Percentiles rank a stretch among this genome's conserved stretches.
Evolutionary conservation across 2,329 filamentous ascomycete genomes (phyloP).

Genomic region (Atkinsonella hypoxylon): DNA sequence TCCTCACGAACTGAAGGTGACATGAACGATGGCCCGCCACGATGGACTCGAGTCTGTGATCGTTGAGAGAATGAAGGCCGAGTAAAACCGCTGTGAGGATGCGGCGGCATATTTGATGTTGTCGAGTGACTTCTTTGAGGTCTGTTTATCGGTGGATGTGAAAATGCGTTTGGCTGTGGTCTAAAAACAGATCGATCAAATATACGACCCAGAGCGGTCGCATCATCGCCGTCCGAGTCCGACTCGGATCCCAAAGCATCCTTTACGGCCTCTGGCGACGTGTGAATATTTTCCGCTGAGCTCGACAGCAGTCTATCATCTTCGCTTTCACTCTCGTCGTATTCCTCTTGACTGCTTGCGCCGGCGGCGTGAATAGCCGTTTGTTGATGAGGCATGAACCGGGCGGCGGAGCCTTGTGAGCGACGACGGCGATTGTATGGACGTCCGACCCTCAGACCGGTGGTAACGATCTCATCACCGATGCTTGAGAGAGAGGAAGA

Average conservation of each 20-base stretch:
- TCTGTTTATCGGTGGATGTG: constrained; percentile 56
- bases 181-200: constrained; percentile 52
- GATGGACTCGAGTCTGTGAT: constrained; percentile 34
- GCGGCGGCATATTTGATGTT: constrained; percentile 34
- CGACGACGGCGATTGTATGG: constrained; percentile 51
- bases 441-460: constrained; percentile 65
- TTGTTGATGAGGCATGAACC: constrained; percentile 26
- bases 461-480: constrained; percentile 81
- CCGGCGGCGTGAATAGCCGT: constrained; percentile 30
- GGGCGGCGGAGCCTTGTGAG: constrained; percentile 18
- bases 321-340: constrained; percentile 86
- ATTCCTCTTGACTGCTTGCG: constrained; percentile 82
- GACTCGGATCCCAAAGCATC: constrained; percentile 36
- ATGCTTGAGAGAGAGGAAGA: constrained; percentile 84
- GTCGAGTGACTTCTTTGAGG: constrained; percentile 38
- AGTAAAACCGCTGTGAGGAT: constrained; percentile 37
- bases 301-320: constrained; percentile 57
- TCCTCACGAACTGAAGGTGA: constrained; percentile 70
- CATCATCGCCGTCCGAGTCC: constrained; percentile 57
- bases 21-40: constrained; percentile 47
- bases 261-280: constrained; percentile 23
- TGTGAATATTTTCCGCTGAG: constrained; percentile 40
- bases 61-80: constrained; percentile 37
- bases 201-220: constrained; percentile 61
- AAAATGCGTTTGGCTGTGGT: constrained; percentile 86